phyloP scores from a whole-genome alignment of 345 rosid genomes.

The Cardamine resedifolia region DNA sequence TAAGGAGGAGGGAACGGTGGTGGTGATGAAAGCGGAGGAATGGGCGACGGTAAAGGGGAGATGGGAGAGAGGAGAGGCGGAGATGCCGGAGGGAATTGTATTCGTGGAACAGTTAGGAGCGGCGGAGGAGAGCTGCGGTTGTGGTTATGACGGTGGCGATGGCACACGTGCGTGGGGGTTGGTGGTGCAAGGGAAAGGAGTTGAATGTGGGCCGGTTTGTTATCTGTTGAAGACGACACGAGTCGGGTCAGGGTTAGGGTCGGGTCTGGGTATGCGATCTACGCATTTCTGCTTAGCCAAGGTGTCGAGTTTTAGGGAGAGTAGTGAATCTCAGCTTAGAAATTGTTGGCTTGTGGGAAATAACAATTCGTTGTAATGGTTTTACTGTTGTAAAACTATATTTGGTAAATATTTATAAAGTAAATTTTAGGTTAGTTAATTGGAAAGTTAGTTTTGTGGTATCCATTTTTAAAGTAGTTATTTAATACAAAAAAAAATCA shows the following conservation, averaged over 20 bases:
- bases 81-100: slow-evolving; percentile 39
- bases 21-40: slow-evolving; percentile 40
- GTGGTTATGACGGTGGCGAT: slow-evolving; percentile 50
- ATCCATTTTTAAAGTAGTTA: no score
- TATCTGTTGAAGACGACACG: slow-evolving; percentile 70
- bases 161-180: slow-evolving; percentile 70
- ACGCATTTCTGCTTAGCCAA: slow-evolving; percentile 68
- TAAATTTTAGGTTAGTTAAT: neutral
- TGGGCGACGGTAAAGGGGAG: slow-evolving; percentile 32
- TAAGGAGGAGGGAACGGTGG: slow-evolving; percentile 26
- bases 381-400: neutral
- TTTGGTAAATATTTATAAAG: neutral
- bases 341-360: slow-evolving; percentile 60
- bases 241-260: slow-evolving; percentile 43
- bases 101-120: slow-evolving; percentile 35
- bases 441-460: neutral
- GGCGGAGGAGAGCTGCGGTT: slow-evolving; percentile 43
- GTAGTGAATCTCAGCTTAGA: slow-evolving; percentile 51
- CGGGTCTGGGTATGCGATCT: slow-evolving; percentile 50
- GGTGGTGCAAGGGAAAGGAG: slow-evolving; percentile 72
- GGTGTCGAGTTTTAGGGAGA: slow-evolving; percentile 64
- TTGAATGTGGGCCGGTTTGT: slow-evolving; percentile 53
- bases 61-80: slow-evolving; percentile 42
- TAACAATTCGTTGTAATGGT: neutral
- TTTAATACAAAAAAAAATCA: no score